A percentile compares a stretch with the other conserved stretches of the same genome.
phyloP scores from a whole-genome alignment of 2,329 filamentous ascomycete species.

The Diaporthe aspalathi region DNA sequence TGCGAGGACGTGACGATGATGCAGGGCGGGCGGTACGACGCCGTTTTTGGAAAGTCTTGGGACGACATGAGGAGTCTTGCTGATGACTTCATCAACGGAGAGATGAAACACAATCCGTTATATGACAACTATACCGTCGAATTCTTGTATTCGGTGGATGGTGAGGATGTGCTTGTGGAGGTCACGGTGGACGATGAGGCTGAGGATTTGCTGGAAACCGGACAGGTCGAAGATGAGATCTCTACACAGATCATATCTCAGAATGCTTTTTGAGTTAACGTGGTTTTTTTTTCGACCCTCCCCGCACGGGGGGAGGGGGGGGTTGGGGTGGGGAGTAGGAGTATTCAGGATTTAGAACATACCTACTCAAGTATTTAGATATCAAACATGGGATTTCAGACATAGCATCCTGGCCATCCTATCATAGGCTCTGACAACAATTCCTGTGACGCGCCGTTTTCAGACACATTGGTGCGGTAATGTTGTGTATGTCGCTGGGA shows the following conservation, averaged over 20 bases:
- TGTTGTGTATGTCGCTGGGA: too few relatives aligned
- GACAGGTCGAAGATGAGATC: not conserved
- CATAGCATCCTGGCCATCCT: too few relatives aligned
- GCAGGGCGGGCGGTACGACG: not conserved
- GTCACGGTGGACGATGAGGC: constrained; percentile 7
- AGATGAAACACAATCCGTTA: constrained; percentile 25
- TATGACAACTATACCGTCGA: not conserved
- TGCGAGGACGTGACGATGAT: constrained; percentile 20
- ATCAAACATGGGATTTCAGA: too few relatives aligned
- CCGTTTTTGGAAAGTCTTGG: constrained; percentile 4
- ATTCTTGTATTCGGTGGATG: not conserved
- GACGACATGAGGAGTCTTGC: constrained; percentile 6
- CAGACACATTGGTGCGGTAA: too few relatives aligned
- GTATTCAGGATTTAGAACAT: too few relatives aligned
- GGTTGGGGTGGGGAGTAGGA: too few relatives aligned
- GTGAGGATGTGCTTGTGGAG: constrained; percentile 9
- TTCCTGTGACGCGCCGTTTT: too few relatives aligned
- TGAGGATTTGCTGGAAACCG: not conserved
- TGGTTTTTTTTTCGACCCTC: too few relatives aligned
- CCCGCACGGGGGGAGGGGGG: too few relatives aligned
- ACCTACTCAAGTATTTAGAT: too few relatives aligned
- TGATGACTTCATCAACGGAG: constrained; percentile 29
- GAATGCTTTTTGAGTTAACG: not conserved
- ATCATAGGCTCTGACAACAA: too few relatives aligned
- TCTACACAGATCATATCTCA: not conserved